Evolutionary conservation across 2,329 filamentous ascomycete genomes (phyloP).

Genomic region (Sclerotinia nivalis): DNA sequence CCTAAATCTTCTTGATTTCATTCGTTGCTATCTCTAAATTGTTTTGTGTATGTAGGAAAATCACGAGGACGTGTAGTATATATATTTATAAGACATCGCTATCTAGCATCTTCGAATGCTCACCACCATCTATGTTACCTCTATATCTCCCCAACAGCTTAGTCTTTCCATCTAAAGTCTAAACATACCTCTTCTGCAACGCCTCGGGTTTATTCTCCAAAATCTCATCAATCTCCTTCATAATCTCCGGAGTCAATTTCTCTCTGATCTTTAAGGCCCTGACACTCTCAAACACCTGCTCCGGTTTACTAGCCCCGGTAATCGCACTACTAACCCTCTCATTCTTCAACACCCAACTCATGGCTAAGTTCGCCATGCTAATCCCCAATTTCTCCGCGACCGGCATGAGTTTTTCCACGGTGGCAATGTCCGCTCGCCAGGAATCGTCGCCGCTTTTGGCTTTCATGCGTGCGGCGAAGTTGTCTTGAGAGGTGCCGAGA

Average conservation of each 20-base stretch:
- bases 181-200: conserved; percentile 33
- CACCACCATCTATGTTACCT: not conserved
- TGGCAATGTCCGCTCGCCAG: conserved; percentile 58
- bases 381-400: conserved; percentile 66
- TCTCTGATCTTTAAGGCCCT: conserved; percentile 54
- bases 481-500: conserved; percentile 55
- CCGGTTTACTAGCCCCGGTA: conserved; percentile 57
- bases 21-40: not conserved
- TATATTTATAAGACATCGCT: not conserved
- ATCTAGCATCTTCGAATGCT: not conserved
- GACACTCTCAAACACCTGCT: conserved; percentile 62
- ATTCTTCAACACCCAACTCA: conserved; percentile 65
- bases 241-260: conserved; percentile 58
- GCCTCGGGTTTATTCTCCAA: conserved; percentile 58
- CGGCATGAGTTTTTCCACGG: conserved; percentile 59
- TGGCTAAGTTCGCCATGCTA: conserved; percentile 52
- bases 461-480: conserved; percentile 48
- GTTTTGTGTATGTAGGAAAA: not conserved
- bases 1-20: not conserved
- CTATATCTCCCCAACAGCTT: not conserved
- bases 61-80: not conserved
- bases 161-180: not conserved
- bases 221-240: conserved; percentile 60
- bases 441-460: conserved; percentile 49
- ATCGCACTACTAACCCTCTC: conserved; percentile 62